Conservation (phyloP, 116 monocot genomes). For the Papilionanthe hybrid region DNA sequence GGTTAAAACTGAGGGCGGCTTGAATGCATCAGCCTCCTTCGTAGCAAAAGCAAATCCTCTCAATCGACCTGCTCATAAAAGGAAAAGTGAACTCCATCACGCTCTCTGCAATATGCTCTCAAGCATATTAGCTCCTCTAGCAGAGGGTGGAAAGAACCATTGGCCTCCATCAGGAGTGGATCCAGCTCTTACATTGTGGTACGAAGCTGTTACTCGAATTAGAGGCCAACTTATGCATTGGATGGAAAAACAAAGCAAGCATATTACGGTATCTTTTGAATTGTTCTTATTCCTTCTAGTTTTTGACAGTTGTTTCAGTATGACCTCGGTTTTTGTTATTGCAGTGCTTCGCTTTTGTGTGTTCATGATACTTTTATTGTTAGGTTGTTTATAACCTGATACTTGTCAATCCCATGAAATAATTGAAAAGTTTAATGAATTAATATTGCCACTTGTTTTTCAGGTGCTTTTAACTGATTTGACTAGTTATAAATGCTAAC, state of each 20-base stretch:
- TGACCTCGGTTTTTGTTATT: background rate
- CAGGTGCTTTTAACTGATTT: background rate
- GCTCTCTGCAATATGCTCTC: conserved; percentile 99
- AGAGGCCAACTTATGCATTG: conserved; percentile 80
- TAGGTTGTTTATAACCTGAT: background rate
- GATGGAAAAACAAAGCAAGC: conserved; percentile 99
- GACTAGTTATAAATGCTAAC: background rate
- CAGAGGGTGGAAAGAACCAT: conserved; percentile 79
- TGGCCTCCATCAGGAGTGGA: conserved; percentile 95
- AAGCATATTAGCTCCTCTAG: conserved; percentile 88
- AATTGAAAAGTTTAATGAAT: background rate
- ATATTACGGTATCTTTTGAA: conserved; percentile 53
- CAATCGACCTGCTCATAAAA: conserved; percentile 86
- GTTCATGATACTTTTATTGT: background rate
- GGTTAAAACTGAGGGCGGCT: conserved; percentile 87
- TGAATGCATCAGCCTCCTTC: conserved; percentile 98
- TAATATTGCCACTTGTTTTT: background rate
- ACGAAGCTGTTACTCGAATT: conserved; percentile 92
- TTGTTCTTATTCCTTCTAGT: conserved; percentile 5
- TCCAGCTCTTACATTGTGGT: conserved; percentile 88
- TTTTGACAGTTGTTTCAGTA: background rate
- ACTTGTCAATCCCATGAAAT: background rate
- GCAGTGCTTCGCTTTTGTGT: background rate
- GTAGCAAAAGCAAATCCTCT: conserved; percentile 98
- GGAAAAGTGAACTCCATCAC: conserved; percentile 98